phyloP scores from a whole-genome alignment of 495 filamentous ascomycete species.

The Pseudoneurospora amorphoporcata region DNA sequence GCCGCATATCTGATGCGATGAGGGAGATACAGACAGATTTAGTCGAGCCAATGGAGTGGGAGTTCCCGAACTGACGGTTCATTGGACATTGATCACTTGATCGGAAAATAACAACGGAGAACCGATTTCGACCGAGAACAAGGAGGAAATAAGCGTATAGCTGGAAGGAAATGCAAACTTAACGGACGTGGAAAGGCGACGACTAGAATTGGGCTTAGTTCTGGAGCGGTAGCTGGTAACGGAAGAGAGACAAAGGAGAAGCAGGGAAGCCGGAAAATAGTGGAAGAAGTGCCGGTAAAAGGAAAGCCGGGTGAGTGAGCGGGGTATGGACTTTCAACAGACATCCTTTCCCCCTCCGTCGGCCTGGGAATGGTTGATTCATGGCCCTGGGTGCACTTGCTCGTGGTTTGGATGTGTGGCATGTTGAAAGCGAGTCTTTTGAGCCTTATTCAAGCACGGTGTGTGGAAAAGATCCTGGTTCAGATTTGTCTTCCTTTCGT shows the following conservation, averaged over 20 bases:
- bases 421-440: neutral
- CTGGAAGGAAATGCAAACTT: neutral
- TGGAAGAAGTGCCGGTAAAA: neutral
- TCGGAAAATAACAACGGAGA: neutral
- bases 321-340: neutral
- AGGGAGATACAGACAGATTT: neutral
- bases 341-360: neutral
- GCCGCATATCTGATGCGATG: neutral
- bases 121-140: neutral
- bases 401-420: neutral
- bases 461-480: neutral
- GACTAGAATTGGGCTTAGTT: neutral
- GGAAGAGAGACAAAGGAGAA: neutral
- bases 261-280: neutral
- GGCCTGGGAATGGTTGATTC: neutral
- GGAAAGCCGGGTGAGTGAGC: neutral
- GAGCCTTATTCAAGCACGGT: neutral
- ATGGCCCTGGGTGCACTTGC: neutral
- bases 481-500: neutral
- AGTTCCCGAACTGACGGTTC: neutral
- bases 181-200: neutral
- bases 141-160: neutral
- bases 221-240: neutral
- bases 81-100: neutral
- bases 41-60: neutral